Percentiles rank a stretch among this genome's conserved stretches.
These are phyloP conservation scores for Heimioporus retisporus DNA, from an alignment of 1,284 basidiomycete species.

Conservation along the genomic window DNA sequence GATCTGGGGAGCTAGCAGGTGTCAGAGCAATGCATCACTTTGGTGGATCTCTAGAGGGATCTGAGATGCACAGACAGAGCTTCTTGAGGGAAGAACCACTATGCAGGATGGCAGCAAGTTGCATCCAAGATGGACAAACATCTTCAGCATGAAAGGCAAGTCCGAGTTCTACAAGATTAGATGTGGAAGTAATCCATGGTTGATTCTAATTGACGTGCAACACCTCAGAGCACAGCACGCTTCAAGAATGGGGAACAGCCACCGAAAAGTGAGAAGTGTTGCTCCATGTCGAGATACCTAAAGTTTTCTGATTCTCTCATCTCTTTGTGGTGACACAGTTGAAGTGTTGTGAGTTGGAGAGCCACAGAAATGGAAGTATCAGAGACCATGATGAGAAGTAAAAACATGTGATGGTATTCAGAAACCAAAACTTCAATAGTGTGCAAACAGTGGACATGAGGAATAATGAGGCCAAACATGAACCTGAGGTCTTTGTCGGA, in stretches of 20 bases:
- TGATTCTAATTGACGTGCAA: constrained; percentile 71
- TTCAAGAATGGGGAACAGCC: constrained; percentile 64
- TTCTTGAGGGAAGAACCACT: constrained; percentile 58
- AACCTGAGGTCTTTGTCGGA: constrained; percentile 42
- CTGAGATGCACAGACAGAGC: constrained; percentile 62
- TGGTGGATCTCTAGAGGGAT: constrained; percentile 54
- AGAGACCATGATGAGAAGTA: constrained; percentile 54
- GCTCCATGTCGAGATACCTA: constrained; percentile 49
- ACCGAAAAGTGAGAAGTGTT: constrained; percentile 59
- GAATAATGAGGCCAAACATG: constrained; percentile 61
- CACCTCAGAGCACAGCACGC: constrained; percentile 65
- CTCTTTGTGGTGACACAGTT: constrained; percentile 62
- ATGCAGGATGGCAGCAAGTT: constrained; percentile 60
- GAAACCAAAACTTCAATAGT: constrained; percentile 56
- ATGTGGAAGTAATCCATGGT: constrained; percentile 49
- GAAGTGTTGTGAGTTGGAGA: constrained; percentile 60
- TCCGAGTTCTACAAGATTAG: constrained; percentile 57
- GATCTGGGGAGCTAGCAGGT: constrained; percentile 35
- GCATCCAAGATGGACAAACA: constrained; percentile 63
- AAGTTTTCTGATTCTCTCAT: constrained; percentile 42
- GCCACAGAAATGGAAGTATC: constrained; percentile 50
- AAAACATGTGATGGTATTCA: constrained; percentile 58
- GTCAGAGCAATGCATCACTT: constrained; percentile 45
- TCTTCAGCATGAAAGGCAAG: constrained; percentile 67
- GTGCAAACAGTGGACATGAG: constrained; percentile 64